Conservation (phyloP, 2,329 filamentous ascomycete genomes). For the Pyrenochaeta sp. region DNA sequence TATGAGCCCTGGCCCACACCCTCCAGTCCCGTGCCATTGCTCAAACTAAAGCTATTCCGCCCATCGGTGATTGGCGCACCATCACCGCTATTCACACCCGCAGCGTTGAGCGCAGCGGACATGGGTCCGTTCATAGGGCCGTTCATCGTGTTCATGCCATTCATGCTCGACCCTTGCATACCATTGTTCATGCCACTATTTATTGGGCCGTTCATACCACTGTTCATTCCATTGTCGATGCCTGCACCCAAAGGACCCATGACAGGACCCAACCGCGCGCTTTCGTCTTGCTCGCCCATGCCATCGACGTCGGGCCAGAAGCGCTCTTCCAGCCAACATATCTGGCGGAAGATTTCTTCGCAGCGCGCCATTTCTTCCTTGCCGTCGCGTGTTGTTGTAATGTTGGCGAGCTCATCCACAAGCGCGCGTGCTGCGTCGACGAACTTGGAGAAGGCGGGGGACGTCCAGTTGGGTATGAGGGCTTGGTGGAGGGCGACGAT, state of each 20-base stretch:
- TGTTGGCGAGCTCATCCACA: constrained; percentile 60
- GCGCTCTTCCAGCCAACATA: constrained; percentile 58
- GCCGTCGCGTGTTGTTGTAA: constrained; percentile 56
- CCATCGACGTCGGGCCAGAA: constrained; percentile 61
- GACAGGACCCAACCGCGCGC: constrained; percentile 27
- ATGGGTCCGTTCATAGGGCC: constrained; percentile 19
- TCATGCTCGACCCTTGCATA: constrained; percentile 10
- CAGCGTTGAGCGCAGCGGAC: constrained; percentile 6
- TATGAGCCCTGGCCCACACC: constrained; percentile 13
- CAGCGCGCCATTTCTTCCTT: constrained; percentile 58
- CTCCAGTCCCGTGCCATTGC: constrained; percentile 2
- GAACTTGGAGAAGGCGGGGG: constrained; percentile 59
- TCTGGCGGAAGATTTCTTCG: constrained; percentile 58
- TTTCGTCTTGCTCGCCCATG: constrained; percentile 57
- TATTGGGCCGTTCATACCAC: constrained; percentile 20
- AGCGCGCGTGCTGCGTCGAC: constrained; percentile 59
- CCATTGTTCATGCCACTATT: constrained; percentile 16
- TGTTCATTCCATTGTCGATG: constrained; percentile 32
- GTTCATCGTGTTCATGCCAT: constrained; percentile 11
- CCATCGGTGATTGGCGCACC: constrained; percentile 29
- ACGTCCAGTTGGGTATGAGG: constrained; percentile 62
- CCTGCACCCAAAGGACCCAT: constrained; percentile 25
- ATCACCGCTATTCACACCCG: constrained; percentile 25
- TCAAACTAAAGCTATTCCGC: constrained; percentile 18
- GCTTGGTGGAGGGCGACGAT: constrained; percentile 59